Evolutionary conservation across 2,329 filamentous ascomycete species (phyloP).

Genomic region (Passalora sequoiae): DNA sequence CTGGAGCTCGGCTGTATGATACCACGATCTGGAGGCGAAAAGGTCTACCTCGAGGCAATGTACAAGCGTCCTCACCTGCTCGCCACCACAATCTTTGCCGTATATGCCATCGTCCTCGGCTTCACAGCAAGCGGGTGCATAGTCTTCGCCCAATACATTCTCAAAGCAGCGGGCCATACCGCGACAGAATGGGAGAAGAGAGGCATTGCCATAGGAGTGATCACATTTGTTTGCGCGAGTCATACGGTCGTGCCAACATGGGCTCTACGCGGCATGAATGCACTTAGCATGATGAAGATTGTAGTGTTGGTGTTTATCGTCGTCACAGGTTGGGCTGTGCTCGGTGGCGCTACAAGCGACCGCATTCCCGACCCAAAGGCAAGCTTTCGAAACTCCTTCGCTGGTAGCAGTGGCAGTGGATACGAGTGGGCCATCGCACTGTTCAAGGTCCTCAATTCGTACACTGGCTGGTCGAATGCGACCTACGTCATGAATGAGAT

Average conservation of each 20-base stretch:
- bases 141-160: slow-evolving; percentile 55
- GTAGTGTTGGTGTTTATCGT: slow-evolving; percentile 52
- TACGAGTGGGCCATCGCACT: slow-evolving; percentile 54
- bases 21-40: slow-evolving; percentile 60
- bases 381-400: slow-evolving; percentile 55
- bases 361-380: slow-evolving; percentile 46
- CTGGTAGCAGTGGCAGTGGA: slow-evolving; percentile 40
- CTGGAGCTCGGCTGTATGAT: slow-evolving; percentile 59
- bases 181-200: slow-evolving; percentile 59
- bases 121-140: slow-evolving; percentile 63
- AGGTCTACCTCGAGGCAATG: slow-evolving; percentile 63
- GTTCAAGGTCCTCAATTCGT: slow-evolving; percentile 44
- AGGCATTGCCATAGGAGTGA: slow-evolving; percentile 55
- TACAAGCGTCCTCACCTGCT: slow-evolving; percentile 60
- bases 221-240: slow-evolving; percentile 45
- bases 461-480: slow-evolving; percentile 44
- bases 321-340: slow-evolving; percentile 55
- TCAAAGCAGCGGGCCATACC: slow-evolving; percentile 47
- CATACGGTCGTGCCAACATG: slow-evolving; percentile 46
- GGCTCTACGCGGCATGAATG: slow-evolving; percentile 37
- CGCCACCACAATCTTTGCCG: slow-evolving; percentile 59
- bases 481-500: slow-evolving; percentile 60
- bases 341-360: slow-evolving; percentile 47
- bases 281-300: slow-evolving; percentile 55
- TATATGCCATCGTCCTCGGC: slow-evolving; percentile 58